These are phyloP conservation scores for Fusarium poae DNA, from an alignment of 2,329 filamentous ascomycete genomes.

Conservation along the genomic window DNA sequence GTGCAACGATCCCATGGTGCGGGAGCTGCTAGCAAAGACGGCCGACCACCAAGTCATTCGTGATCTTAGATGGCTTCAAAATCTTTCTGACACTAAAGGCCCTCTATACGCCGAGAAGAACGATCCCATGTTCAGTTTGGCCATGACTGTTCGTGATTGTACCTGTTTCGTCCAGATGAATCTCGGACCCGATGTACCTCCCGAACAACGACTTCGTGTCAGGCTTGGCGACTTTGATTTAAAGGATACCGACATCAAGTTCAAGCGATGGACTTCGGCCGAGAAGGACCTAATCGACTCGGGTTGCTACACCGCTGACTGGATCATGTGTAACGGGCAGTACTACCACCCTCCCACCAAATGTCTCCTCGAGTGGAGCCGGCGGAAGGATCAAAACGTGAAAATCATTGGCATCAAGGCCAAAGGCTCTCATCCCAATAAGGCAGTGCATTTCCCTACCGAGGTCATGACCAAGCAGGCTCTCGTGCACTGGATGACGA, in stretches of 20 bases:
- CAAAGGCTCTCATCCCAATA: slow-evolving; percentile 34
- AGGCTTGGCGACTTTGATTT: slow-evolving; percentile 82
- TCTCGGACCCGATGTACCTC: slow-evolving; percentile 33
- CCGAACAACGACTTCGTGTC: slow-evolving; percentile 59
- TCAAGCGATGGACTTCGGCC: slow-evolving; percentile 74
- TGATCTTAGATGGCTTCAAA: slow-evolving; percentile 55
- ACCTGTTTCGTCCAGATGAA: slow-evolving; percentile 77
- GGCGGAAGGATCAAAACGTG: slow-evolving; percentile 35
- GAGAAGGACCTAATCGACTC: slow-evolving; percentile 73
- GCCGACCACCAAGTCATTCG: slow-evolving; percentile 54
- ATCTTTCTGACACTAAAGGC: slow-evolving; percentile 59
- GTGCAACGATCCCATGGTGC: slow-evolving; percentile 30
- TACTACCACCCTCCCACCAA: slow-evolving; percentile 56
- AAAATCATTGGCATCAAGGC: slow-evolving; percentile 43
- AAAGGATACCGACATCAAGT: slow-evolving; percentile 76
- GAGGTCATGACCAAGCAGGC: slow-evolving; percentile 32
- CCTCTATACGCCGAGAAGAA: slow-evolving; percentile 59
- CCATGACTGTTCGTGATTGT: slow-evolving; percentile 86
- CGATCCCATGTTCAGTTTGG: slow-evolving; percentile 69
- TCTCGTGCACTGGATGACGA: slow-evolving; percentile 38
- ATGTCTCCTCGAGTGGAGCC: slow-evolving; percentile 53
- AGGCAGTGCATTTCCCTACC: slow-evolving; percentile 28
- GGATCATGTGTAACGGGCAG: slow-evolving; percentile 52
- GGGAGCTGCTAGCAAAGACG: slow-evolving; percentile 47
- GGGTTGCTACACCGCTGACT: slow-evolving; percentile 74